phyloP scores from a whole-genome alignment of 306 rosid species.

The Trifolium dubium region DNA sequence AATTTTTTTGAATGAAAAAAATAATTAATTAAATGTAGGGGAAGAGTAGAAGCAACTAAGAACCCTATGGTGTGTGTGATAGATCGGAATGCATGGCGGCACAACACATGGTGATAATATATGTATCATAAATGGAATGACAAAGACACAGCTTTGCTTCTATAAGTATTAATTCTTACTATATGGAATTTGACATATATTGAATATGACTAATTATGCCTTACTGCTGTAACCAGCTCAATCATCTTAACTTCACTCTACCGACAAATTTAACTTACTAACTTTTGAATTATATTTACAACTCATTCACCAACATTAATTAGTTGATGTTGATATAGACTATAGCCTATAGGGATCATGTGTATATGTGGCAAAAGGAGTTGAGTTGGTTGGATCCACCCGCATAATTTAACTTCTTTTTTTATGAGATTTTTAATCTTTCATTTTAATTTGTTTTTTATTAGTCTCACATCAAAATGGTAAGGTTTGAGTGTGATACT shows the following conservation, averaged over 20 bases:
- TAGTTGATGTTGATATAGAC: slow-evolving; percentile 7
- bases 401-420: not conserved
- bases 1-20: not conserved
- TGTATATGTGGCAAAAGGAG: not conserved
- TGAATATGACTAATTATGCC: slow-evolving; percentile 4
- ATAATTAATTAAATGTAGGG: slow-evolving; percentile 6
- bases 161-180: not conserved
- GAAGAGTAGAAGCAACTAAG: slow-evolving; percentile 29
- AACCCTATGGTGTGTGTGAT: not conserved
- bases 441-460: no score
- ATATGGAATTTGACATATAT: not conserved
- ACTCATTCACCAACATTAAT: slow-evolving; percentile 39
- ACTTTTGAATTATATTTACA: slow-evolving; percentile 33
- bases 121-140: slow-evolving; percentile 15
- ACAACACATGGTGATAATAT: slow-evolving; percentile 42
- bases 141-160: slow-evolving; percentile 28
- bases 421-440: no score
- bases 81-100: slow-evolving; percentile 50
- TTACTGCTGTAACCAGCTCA: slow-evolving; percentile 44
- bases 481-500: no score
- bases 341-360: not conserved
- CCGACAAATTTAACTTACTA: slow-evolving; percentile 38
- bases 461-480: no score
- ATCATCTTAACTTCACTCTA: slow-evolving; percentile 23
- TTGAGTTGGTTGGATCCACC: not conserved